Evolutionary conservation across 1,139 yeast species (phyloP).

Genomic region (Yamadazyma sp.): DNA sequence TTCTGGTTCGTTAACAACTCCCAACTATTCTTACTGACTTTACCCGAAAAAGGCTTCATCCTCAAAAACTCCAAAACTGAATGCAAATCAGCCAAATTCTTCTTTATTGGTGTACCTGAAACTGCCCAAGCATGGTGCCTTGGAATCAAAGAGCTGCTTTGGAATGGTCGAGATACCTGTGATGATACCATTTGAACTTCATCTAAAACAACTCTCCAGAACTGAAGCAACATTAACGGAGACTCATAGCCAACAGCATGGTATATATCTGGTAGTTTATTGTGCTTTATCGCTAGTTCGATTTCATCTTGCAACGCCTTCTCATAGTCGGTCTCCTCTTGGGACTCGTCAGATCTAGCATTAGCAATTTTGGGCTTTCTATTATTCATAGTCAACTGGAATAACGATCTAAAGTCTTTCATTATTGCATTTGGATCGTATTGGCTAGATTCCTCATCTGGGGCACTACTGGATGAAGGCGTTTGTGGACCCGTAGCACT

Average conservation of each 20-base stretch:
- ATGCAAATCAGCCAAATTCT: conserved; percentile 62
- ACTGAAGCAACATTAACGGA: conserved; percentile 80
- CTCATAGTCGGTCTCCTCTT: conserved; percentile 35
- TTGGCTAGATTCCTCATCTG: neutral
- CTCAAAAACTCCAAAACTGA: conserved; percentile 70
- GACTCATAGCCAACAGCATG: conserved; percentile 59
- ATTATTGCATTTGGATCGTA: conserved; percentile 16
- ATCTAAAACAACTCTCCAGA: conserved; percentile 87
- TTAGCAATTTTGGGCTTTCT: conserved; percentile 34
- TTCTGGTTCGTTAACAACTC: conserved; percentile 20
- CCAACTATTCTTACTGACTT: conserved; percentile 43
- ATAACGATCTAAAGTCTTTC: conserved; percentile 27
- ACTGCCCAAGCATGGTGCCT: conserved; percentile 95
- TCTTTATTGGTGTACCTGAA: conserved; percentile 88
- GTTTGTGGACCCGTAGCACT: too few relatives aligned
- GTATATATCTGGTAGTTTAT: conserved; percentile 25
- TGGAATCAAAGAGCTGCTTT: conserved; percentile 76
- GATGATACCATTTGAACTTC: conserved; percentile 93
- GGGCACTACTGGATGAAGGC: neutral
- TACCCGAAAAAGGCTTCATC: conserved; percentile 58
- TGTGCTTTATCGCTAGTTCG: conserved; percentile 32
- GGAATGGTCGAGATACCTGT: conserved; percentile 72
- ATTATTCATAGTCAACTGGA: conserved; percentile 28
- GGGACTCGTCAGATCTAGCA: conserved; percentile 20
- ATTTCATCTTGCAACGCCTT: conserved; percentile 39